These are phyloP conservation scores for Blastomyces gilchristii DNA, from an alignment of 2,329 filamentous ascomycete species.

Conservation along the genomic window DNA sequence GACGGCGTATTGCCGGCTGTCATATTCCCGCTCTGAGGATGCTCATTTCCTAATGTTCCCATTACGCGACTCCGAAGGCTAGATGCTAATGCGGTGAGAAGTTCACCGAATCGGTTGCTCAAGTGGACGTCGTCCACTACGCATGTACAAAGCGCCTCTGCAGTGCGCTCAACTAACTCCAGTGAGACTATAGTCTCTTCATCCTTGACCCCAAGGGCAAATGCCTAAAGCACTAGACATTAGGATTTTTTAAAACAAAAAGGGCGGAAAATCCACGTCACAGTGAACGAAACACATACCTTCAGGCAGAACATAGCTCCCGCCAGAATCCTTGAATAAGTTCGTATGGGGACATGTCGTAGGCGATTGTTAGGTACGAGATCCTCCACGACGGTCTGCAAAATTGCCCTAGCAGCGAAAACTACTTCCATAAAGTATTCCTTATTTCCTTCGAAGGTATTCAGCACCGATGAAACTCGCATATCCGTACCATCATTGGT, in stretches of 20 bases:
- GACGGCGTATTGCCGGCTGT: constrained; percentile 12
- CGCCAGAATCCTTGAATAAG: constrained; percentile 48
- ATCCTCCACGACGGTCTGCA: constrained; percentile 44
- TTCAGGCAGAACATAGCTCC: constrained; percentile 50
- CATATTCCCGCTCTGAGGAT: constrained; percentile 13
- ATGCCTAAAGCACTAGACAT: constrained; percentile 29
- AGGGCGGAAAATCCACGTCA: background rate
- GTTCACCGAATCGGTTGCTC: constrained; percentile 52
- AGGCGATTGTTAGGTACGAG: constrained; percentile 43
- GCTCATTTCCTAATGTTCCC: constrained; percentile 8
- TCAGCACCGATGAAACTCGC: constrained; percentile 15
- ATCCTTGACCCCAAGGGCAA: constrained; percentile 47
- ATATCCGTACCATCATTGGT: constrained; percentile 11
- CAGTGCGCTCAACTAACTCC: constrained; percentile 41
- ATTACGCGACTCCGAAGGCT: constrained; percentile 15
- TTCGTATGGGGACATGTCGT: constrained; percentile 46
- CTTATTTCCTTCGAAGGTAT: constrained; percentile 34
- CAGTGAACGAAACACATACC: constrained; percentile 19
- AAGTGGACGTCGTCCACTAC: constrained; percentile 52
- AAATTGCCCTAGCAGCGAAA: constrained; percentile 43
- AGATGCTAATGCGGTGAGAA: constrained; percentile 15
- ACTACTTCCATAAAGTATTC: constrained; percentile 47
- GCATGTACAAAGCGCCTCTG: constrained; percentile 42
- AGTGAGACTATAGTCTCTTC: constrained; percentile 44
- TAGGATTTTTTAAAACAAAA: background rate